Conservation (phyloP, 2,329 filamentous ascomycete species). For the Aspergillus transmontanensis region DNA sequence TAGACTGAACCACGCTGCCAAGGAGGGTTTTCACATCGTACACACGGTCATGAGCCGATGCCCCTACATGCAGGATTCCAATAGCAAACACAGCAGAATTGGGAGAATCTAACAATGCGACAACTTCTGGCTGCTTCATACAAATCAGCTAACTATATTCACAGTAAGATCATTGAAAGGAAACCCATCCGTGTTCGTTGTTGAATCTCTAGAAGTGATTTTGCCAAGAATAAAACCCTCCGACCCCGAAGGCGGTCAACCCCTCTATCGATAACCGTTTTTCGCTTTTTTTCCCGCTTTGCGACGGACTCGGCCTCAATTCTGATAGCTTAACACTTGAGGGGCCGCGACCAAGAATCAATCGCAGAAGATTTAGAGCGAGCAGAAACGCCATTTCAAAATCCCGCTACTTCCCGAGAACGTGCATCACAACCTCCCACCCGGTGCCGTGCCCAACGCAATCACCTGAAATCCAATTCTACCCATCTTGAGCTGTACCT, state of each 20-base stretch:
- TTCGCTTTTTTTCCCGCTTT: constrained; percentile 18
- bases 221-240: neutral
- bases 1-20: neutral
- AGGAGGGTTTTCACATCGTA: neutral
- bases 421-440: neutral
- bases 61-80: neutral
- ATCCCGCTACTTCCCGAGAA: neutral
- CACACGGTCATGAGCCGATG: neutral
- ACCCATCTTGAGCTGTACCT: neutral
- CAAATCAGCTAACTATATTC: neutral
- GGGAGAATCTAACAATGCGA: neutral
- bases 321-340: neutral
- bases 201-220: neutral
- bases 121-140: neutral
- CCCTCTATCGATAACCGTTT: constrained; percentile 26
- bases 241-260: constrained; percentile 19
- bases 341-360: neutral
- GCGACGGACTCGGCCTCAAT: constrained; percentile 3
- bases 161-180: neutral
- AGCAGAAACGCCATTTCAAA: neutral
- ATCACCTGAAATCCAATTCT: neutral
- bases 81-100: neutral
- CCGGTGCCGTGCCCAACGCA: neutral
- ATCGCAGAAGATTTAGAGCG: neutral
- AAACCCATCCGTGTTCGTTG: neutral